Evolutionary conservation across 768 basidiomycete genomes (phyloP), one percentile per base, ranked within the genome.

Genomic region (Flagelloscypha sp.): DNA sequence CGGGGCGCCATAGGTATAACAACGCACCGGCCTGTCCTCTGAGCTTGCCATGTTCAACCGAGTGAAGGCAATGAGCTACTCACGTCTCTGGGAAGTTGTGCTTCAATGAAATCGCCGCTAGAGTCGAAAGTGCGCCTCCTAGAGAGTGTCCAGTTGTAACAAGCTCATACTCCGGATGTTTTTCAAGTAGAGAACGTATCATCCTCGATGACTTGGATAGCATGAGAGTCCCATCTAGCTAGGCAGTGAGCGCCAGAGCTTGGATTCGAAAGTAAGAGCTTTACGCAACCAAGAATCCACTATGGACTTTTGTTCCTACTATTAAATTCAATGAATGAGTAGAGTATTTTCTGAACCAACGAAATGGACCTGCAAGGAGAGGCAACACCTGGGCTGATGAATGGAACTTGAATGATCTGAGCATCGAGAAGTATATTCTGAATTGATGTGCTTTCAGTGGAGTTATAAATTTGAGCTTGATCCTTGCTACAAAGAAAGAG

Each of bases 131-230:
- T 1, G 72, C 56, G 6, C 72, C 75, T 7, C 75, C 75, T 7
- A 75, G 51, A 1, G 74, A 76, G 45, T 77, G 75, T 0, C 75
- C 75, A 4, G 60, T 58, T 0, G 66, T 66, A 7, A 69, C 62
- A 21, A 76, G 50, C 1, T 58, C 46, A 42, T 63, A 65, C 1
- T 49, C 59, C 2, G 59, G 53, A 37, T 71, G 54, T 3, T 40
- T 38, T 8, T 47, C 42, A 1, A 70, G 46, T 40, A 72, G 62
- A 6, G 48, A 38, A 5, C 52, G 44, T 4, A 74, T 40, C 16
- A 65, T 50, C n/a, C 8, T 53, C 38, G 6, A 63, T 48, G 18
- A 73, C 57, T 45, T 65, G 55, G 1, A 58, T 10, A 11, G 62
- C 62, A 33, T 74, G 55, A 2, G 69, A 65, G 37, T 72, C 59